Percentiles rank a stretch among this genome's conserved stretches.
phyloP scores from a whole-genome alignment of 805 yeast species.

The Yarrowia sp. region DNA sequence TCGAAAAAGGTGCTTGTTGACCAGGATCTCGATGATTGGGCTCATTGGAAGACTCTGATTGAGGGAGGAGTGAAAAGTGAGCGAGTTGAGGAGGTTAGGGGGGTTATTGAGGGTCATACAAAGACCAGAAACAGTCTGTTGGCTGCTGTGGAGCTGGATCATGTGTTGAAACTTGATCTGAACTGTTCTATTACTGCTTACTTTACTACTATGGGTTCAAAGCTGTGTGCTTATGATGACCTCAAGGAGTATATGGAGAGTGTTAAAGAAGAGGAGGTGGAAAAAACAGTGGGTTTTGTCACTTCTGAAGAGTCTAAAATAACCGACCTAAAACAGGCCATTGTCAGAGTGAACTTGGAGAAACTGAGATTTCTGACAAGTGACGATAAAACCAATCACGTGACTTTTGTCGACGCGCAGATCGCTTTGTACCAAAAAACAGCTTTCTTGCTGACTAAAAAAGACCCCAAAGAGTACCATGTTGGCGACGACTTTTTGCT shows the following conservation, averaged over 20 bases:
- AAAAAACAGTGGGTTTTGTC: neutral
- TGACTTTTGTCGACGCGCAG: constrained; percentile 38
- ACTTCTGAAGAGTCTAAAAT: neutral
- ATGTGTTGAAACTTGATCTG: neutral
- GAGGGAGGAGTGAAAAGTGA: constrained; percentile 45
- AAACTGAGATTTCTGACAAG: neutral
- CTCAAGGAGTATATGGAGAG: constrained; percentile 42
- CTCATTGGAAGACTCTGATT: constrained; percentile 62
- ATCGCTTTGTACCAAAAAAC: constrained; percentile 45
- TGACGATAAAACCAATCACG: neutral
- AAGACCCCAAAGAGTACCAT: constrained; percentile 66
- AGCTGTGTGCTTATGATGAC: constrained; percentile 66
- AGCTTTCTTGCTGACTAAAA: constrained; percentile 41
- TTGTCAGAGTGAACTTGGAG: constrained; percentile 1
- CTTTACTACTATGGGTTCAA: constrained; percentile 49
- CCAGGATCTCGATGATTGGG: constrained; percentile 67
- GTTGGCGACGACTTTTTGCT: constrained; percentile 65
- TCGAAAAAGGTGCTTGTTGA: constrained; percentile 46
- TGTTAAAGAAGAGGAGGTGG: neutral
- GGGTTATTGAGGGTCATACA: constrained; percentile 38
- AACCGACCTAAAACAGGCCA: neutral
- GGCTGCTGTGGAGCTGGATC: constrained; percentile 48
- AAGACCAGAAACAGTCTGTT: constrained; percentile 57
- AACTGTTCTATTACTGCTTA: constrained; percentile 40
- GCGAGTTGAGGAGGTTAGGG: constrained; percentile 39